Evolutionary conservation across 345 rosid species (phyloP), one percentile per base, ranked within the genome.

Genomic region (Pistacia atlantica): DNA sequence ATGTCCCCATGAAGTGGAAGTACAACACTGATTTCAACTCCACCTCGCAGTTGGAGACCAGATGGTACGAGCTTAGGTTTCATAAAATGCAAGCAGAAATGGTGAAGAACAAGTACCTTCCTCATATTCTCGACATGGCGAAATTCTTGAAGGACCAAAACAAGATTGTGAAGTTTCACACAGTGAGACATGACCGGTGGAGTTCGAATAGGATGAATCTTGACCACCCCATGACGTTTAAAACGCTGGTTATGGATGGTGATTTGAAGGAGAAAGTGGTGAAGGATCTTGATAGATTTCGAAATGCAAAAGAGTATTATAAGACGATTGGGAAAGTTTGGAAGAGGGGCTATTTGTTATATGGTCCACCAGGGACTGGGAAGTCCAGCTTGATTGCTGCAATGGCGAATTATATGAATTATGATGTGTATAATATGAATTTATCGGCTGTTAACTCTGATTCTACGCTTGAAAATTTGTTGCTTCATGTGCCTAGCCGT

Each of bases 211-310:
- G 78, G 17, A 69, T 68, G n/a, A 81, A 70, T 14, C 51, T 85
- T 14, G 79, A 81, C 12, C 90, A 87, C 51, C 88, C 90, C 2
- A 83, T 83, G 86, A 85, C 84, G 0, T 85, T 85, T 68, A 70
- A 78, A 1, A 85, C 85, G 2, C 60, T 85, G 14, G 86, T 85
- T 67, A 79, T 87, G 85, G 90, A 85, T 37, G 86, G 80, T 3
- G 80, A 87, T 18, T 52, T 75, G 25, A 87, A 79, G 65, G n/a
- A 67, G 38, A 42, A 8, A 2, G 60, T 83, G 45, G 2, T 80
- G 3, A 80, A 71, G 35, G 90, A 87, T 71, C 84, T 87, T 11
- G 76, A 85, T 18, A 72, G 60, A 22, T 87, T 87, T 61, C 66
- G 61, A 13, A 59, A 67, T 2, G 73, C 65, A 4, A 80, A 75